Conservation (phyloP, 306 rosid genomes). For the Glycine tomentella region DNA sequence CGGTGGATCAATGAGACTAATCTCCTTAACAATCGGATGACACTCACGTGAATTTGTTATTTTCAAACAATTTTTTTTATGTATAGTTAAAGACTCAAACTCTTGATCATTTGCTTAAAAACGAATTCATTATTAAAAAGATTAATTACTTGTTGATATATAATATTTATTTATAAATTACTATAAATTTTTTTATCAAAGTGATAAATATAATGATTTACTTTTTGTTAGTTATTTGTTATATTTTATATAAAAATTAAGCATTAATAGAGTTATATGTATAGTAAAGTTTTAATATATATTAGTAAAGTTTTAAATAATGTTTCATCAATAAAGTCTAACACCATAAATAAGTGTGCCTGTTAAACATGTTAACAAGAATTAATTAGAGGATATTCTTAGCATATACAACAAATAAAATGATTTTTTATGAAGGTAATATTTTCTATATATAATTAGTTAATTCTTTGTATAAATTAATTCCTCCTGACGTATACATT, state of each 20-base stretch:
- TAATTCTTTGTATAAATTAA: not conserved
- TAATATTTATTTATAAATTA: too few species aligned
- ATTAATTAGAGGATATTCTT: not conserved
- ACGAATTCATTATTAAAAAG: too few species aligned
- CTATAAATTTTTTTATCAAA: too few species aligned
- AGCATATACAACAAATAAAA: not conserved
- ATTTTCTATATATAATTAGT: not conserved
- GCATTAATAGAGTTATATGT: not conserved
- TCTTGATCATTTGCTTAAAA: too few species aligned
- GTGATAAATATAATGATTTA: too few species aligned
- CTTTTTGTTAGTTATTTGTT: not conserved
- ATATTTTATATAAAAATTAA: not conserved
- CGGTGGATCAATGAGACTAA: not conserved
- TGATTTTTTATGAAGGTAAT: not conserved
- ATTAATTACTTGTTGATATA: too few species aligned
- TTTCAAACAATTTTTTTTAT: too few species aligned
- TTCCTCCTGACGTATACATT: not conserved
- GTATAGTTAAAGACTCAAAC: too few species aligned
- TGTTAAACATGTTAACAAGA: not conserved
- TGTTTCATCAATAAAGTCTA: not conserved
- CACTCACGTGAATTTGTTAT: too few species aligned
- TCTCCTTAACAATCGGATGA: not conserved
- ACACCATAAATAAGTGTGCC: not conserved
- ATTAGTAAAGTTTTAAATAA: not conserved
- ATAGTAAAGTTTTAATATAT: not conserved